A percentile compares a stretch with the other conserved stretches of the same genome.
Evolutionary conservation across 495 filamentous ascomycete genomes (phyloP).

Genomic region (Xylaria scruposa): DNA sequence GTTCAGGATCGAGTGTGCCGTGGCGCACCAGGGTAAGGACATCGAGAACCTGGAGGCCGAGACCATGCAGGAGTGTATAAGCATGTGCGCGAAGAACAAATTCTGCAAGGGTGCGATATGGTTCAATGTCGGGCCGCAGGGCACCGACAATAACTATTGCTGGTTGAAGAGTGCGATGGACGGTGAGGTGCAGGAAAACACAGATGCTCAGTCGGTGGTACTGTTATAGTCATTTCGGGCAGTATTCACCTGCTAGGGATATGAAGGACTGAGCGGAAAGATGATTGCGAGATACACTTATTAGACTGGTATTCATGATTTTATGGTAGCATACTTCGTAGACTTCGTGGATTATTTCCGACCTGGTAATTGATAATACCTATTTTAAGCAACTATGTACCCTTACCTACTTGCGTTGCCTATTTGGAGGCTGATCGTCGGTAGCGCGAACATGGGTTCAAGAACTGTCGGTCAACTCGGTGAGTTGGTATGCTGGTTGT

Average conservation of each 20-base stretch:
- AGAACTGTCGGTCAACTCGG: slow-evolving; percentile 8
- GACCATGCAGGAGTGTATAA: slow-evolving; percentile 32
- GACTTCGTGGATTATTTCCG: not conserved
- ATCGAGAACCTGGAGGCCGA: slow-evolving; percentile 31
- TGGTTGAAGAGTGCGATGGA: slow-evolving; percentile 33
- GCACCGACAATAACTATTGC: slow-evolving; percentile 39
- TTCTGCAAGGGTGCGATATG: slow-evolving; percentile 34
- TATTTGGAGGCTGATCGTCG: slow-evolving; percentile 6
- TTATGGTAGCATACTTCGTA: not conserved
- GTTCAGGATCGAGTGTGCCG: slow-evolving; percentile 31
- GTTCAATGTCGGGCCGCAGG: slow-evolving; percentile 37
- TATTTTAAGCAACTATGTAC: slow-evolving; percentile 2
- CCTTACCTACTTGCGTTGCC: not conserved
- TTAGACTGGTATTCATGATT: not conserved
- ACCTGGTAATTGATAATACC: slow-evolving; percentile 9
- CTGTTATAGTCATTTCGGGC: slow-evolving; percentile 15
- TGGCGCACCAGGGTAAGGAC: slow-evolving; percentile 32
- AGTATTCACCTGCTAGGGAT: not conserved
- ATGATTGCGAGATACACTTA: not conserved
- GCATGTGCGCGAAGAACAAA: slow-evolving; percentile 27
- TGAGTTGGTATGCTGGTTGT: not conserved
- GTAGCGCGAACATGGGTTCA: slow-evolving; percentile 6
- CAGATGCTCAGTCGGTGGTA: slow-evolving; percentile 36
- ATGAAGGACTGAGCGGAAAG: not conserved
- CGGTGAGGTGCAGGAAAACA: slow-evolving; percentile 20